phyloP scores from a whole-genome alignment of 306 rosid species.

The Lagenaria siceraria region DNA sequence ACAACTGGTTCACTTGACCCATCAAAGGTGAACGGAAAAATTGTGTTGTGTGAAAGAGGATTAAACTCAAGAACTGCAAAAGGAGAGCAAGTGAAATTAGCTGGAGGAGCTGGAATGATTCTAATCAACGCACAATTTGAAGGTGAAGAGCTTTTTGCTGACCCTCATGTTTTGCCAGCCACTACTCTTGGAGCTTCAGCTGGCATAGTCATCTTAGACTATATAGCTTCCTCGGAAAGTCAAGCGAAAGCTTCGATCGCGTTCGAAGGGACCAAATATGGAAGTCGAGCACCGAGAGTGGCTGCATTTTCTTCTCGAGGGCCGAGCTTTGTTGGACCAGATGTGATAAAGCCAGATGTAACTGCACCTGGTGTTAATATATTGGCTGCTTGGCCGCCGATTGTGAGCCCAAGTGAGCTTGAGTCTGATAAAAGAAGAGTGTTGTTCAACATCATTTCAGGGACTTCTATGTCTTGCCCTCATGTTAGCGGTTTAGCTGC shows the following conservation, averaged over 20 bases:
- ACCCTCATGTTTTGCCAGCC: slow-evolving; percentile 49
- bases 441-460: slow-evolving; percentile 47
- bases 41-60: slow-evolving; percentile 57
- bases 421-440: slow-evolving; percentile 42
- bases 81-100: slow-evolving; percentile 49
- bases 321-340: slow-evolving; percentile 32
- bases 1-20: slow-evolving; percentile 25
- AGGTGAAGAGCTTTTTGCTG: slow-evolving; percentile 63
- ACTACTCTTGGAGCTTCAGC: slow-evolving; percentile 51
- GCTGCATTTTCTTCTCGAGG: slow-evolving; percentile 79
- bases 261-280: slow-evolving; percentile 41
- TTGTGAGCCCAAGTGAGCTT: slow-evolving; percentile 28
- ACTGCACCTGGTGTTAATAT: slow-evolving; percentile 81
- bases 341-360: slow-evolving; percentile 58
- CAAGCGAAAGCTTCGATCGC: slow-evolving; percentile 34
- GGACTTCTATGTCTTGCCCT: slow-evolving; percentile 83
- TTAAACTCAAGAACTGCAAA: slow-evolving; percentile 25
- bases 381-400: slow-evolving; percentile 65
- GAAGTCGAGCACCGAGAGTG: slow-evolving; percentile 39
- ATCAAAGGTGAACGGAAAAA: slow-evolving; percentile 37
- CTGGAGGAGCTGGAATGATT: slow-evolving; percentile 57
- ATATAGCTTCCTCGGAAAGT: not conserved
- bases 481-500: slow-evolving; percentile 69
- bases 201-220: slow-evolving; percentile 21
- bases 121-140: slow-evolving; percentile 29